A percentile compares a stretch with the other conserved stretches of the same genome.
Evolutionary conservation across 208 protist species (phyloP).

Genomic region (Kentomonas sorsogonicus): DNA sequence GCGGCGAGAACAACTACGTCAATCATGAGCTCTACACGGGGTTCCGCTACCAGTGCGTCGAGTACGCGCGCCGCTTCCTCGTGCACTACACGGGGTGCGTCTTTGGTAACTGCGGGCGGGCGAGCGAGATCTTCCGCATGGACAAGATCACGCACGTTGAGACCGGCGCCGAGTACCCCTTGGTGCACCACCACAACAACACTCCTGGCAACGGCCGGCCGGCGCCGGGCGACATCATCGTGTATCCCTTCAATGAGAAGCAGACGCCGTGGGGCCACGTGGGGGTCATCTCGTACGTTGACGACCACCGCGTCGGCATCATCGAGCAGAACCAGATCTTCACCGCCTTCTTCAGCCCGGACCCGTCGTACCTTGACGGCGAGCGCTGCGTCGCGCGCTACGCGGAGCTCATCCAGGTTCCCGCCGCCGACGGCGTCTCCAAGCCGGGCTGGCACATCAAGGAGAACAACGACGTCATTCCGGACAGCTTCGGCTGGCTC

Average conservation of each 20-base stretch:
- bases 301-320: conserved; percentile 53
- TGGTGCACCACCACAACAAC: conserved; percentile 50
- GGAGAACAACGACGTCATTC: conserved; percentile 20
- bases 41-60: conserved; percentile 77
- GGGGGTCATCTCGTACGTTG: conserved; percentile 66
- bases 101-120: conserved; percentile 57
- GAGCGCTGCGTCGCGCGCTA: conserved; percentile 60
- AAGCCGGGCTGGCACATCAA: conserved; percentile 45
- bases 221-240: conserved; percentile 55
- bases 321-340: conserved; percentile 77
- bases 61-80: conserved; percentile 73
- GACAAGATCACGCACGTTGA: conserved; percentile 49
- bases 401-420: conserved; percentile 25
- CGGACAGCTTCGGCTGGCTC: conserved; percentile 47
- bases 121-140: conserved; percentile 71
- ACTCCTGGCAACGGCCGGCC: conserved; percentile 38
- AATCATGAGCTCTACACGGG: conserved; percentile 60
- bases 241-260: conserved; percentile 52
- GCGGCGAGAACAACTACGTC: conserved; percentile 73
- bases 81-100: conserved; percentile 68
- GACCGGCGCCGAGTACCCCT: conserved; percentile 36
- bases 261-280: conserved; percentile 69
- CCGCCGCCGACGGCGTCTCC: conserved; percentile 21
- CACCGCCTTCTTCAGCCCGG: conserved; percentile 36
- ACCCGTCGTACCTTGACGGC: conserved; percentile 44